phyloP scores from a whole-genome alignment of 2,329 filamentous ascomycete genomes.

The Madurella fahalii region DNA sequence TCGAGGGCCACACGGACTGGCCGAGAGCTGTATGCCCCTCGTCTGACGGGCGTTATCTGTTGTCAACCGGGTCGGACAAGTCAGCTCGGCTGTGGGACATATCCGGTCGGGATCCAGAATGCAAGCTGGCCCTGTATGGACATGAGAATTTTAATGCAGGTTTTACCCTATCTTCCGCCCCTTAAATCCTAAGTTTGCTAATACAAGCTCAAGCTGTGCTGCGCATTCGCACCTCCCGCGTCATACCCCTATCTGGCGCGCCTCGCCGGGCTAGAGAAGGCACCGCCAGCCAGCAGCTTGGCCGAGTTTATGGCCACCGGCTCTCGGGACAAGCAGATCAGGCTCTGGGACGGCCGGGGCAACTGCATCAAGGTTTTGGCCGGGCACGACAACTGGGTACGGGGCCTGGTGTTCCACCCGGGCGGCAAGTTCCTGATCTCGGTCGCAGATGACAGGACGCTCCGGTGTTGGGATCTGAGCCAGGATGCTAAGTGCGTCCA shows the following conservation, averaged over 20 bases:
- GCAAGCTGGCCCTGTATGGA: slow-evolving; percentile 73
- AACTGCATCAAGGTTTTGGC: slow-evolving; percentile 76
- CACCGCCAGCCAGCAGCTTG: slow-evolving; percentile 62
- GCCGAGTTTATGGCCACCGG: slow-evolving; percentile 89
- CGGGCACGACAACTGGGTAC: slow-evolving; percentile 93
- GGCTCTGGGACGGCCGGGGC: slow-evolving; percentile 80
- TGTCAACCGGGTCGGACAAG: slow-evolving; percentile 79
- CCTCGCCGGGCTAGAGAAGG: slow-evolving; percentile 77
- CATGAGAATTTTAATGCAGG: slow-evolving; percentile 62
- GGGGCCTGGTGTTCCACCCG: slow-evolving; percentile 80
- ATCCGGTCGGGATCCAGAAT: slow-evolving; percentile 61
- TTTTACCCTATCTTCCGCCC: neutral
- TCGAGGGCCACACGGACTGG: slow-evolving; percentile 82
- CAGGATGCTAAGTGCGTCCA: slow-evolving; percentile 90
- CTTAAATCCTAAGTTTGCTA: neutral
- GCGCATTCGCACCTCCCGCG: slow-evolving; percentile 74
- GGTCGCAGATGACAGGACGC: slow-evolving; percentile 82
- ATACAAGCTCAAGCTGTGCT: slow-evolving; percentile 65
- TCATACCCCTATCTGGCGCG: slow-evolving; percentile 70
- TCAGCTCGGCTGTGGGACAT: slow-evolving; percentile 86
- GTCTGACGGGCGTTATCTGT: slow-evolving; percentile 73
- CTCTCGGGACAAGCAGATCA: slow-evolving; percentile 83
- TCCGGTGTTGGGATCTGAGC: slow-evolving; percentile 87
- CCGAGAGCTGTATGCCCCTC: slow-evolving; percentile 81
- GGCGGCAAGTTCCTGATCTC: slow-evolving; percentile 86